These are phyloP conservation scores for Cyclotella choctawhatcheeana DNA, from an alignment of 108 stramenopile species.

Conservation along the genomic window DNA sequence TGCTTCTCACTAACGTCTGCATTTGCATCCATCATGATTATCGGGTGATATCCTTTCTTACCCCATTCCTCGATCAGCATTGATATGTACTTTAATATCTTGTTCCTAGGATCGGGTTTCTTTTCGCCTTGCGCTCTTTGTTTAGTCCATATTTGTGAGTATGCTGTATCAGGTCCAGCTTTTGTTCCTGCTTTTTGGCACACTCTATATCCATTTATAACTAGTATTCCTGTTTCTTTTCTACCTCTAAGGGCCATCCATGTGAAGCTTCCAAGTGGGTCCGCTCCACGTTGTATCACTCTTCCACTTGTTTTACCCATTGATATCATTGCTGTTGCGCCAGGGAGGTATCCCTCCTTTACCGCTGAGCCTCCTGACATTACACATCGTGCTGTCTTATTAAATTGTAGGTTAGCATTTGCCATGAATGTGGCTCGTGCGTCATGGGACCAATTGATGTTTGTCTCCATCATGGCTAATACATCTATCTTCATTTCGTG, in stretches of 20 bases:
- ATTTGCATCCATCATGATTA: constrained; percentile 2
- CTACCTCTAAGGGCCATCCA: constrained; percentile 2
- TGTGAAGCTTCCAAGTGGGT: not conserved
- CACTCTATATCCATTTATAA: constrained; percentile 4
- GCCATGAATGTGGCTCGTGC: not conserved
- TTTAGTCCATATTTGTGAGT: not conserved
- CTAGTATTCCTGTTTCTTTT: not conserved
- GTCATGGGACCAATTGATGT: not conserved
- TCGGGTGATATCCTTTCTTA: not conserved
- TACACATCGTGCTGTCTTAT: not conserved
- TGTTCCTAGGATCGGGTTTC: constrained; percentile 1
- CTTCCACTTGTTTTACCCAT: not conserved
- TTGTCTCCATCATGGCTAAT: not conserved
- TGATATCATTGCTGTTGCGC: constrained; percentile 1
- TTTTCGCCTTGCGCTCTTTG: not conserved
- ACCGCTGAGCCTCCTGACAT: not conserved
- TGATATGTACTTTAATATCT: not conserved
- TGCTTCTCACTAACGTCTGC: not conserved
- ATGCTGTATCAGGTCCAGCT: constrained; percentile 2
- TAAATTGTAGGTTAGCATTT: not conserved
- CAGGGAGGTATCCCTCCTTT: not conserved
- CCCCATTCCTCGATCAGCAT: not conserved
- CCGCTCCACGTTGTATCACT: not conserved
- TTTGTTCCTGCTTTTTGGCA: not conserved
- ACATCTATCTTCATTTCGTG: not conserved